Evolutionary conservation across 257 asterid genomes (phyloP).

Genomic region (Asclepias syriaca): DNA sequence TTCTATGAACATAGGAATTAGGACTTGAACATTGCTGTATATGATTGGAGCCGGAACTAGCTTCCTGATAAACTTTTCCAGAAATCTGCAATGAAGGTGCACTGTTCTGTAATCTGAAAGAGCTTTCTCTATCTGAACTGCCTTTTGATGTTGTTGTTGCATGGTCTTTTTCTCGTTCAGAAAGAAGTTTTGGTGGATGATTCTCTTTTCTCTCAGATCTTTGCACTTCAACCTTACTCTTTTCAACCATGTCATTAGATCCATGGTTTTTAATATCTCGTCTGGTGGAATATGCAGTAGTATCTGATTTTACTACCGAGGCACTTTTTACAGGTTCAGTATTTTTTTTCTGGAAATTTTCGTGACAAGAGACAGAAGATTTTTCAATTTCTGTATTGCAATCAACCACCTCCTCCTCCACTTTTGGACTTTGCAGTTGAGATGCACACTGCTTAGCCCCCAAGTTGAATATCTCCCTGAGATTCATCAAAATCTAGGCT

Average conservation of each 20-base stretch:
- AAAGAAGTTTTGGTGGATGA: slow-evolving; percentile 10
- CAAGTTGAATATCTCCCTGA: slow-evolving; percentile 16
- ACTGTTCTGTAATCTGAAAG: slow-evolving; percentile 19
- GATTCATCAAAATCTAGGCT: neutral
- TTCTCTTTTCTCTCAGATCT: slow-evolving; percentile 19
- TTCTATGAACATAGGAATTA: slow-evolving; percentile 16
- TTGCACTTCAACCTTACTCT: slow-evolving; percentile 12
- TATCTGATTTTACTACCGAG: slow-evolving; percentile 13
- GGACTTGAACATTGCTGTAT: slow-evolving; percentile 21
- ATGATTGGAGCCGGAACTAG: slow-evolving; percentile 17
- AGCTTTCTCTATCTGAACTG: slow-evolving; percentile 19
- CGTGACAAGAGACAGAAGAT: slow-evolving; percentile 15
- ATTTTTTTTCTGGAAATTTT: slow-evolving; percentile 16
- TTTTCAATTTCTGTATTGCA: slow-evolving; percentile 20
- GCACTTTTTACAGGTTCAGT: slow-evolving; percentile 13
- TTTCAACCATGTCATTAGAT: slow-evolving; percentile 9
- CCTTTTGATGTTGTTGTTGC: slow-evolving; percentile 11
- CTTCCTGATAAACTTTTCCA: slow-evolving; percentile 22
- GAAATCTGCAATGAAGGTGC: slow-evolving; percentile 11
- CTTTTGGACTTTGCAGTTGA: slow-evolving; percentile 17
- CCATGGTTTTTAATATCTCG: slow-evolving; percentile 14
- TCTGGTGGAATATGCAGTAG: slow-evolving; percentile 14
- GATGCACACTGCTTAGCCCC: slow-evolving; percentile 19
- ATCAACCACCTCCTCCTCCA: slow-evolving; percentile 20
- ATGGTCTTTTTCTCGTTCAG: slow-evolving; percentile 13